Percentiles rank a stretch among this genome's conserved stretches.
phyloP scores from a whole-genome alignment of 108 stramenopile genomes.

The Phaeodactylum tricornutum region DNA sequence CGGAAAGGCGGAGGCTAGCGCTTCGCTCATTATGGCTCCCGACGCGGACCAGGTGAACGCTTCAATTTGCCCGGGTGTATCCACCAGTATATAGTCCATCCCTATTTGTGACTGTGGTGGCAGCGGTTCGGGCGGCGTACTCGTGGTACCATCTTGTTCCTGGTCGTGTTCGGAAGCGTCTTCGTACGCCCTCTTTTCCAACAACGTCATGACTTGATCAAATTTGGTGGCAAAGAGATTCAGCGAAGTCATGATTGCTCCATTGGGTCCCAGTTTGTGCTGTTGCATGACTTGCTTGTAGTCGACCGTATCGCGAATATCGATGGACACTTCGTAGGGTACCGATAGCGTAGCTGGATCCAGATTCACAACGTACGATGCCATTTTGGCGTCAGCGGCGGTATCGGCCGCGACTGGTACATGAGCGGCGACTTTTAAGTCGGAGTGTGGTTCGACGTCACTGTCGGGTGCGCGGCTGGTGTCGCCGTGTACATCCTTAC shows the following conservation, averaged over 20 bases:
- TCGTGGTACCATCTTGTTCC: slow-evolving; percentile 2
- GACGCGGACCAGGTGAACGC: slow-evolving; percentile 99
- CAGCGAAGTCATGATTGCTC: slow-evolving; percentile 95
- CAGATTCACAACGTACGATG: slow-evolving; percentile 90
- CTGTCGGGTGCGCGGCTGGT: not conserved
- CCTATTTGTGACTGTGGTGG: slow-evolving; percentile 12
- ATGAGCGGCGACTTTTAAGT: not conserved
- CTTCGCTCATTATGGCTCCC: slow-evolving; percentile 89
- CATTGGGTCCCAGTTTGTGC: slow-evolving; percentile 97
- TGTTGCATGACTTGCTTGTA: slow-evolving; percentile 98
- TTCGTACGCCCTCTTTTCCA: slow-evolving; percentile 70
- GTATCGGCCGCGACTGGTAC: not conserved
- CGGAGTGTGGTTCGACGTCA: not conserved
- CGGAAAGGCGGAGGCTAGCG: slow-evolving; percentile 90
- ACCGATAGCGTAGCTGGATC: slow-evolving; percentile 93
- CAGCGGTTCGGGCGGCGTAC: not conserved
- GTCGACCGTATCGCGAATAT: slow-evolving; percentile 98
- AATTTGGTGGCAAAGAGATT: slow-evolving; percentile 98
- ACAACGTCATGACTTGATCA: slow-evolving; percentile 92
- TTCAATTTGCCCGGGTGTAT: slow-evolving; percentile 99
- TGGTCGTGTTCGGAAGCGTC: not conserved
- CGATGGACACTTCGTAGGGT: slow-evolving; percentile 92
- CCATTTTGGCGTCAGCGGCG: slow-evolving; percentile 3
- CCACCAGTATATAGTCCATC: slow-evolving; percentile 86
- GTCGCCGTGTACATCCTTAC: slow-evolving; percentile 4